Evolutionary conservation across 2,329 filamentous ascomycete species (phyloP).

Genomic region (Chaetomiaceae sp.): DNA sequence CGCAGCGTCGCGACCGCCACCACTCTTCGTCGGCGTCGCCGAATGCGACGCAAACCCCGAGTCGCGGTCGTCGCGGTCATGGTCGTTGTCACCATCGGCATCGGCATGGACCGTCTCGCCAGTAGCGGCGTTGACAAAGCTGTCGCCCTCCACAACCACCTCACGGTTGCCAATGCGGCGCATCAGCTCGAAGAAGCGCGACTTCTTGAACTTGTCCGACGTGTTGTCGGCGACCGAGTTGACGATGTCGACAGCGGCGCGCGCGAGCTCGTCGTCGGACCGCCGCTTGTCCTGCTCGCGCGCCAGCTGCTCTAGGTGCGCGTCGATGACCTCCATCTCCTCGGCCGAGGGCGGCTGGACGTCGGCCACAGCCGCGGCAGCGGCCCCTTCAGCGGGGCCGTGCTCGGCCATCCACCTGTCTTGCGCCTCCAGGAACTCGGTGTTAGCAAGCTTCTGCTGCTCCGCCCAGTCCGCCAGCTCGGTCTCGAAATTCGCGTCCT

Average conservation of each 20-base stretch:
- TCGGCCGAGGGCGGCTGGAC: slow-evolving; percentile 14
- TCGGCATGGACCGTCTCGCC: slow-evolving; percentile 20
- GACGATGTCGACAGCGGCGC: slow-evolving; percentile 65
- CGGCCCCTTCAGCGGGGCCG: slow-evolving; percentile 21
- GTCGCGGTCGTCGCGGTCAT: background rate
- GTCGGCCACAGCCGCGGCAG: no score
- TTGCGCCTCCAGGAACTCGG: slow-evolving; percentile 17
- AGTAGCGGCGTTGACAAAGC: slow-evolving; percentile 27
- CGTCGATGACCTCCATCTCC: slow-evolving; percentile 22
- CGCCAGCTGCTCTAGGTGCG: slow-evolving; percentile 23
- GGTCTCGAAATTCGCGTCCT: slow-evolving; percentile 18
- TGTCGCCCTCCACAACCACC: slow-evolving; percentile 60
- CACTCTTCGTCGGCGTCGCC: background rate
- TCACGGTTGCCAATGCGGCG: slow-evolving; percentile 65
- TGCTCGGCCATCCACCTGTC: slow-evolving; percentile 30
- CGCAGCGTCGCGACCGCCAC: background rate
- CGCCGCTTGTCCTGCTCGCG: slow-evolving; percentile 29
- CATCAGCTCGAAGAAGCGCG: slow-evolving; percentile 72
- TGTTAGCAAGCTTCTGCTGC: slow-evolving; percentile 11
- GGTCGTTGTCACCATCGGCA: background rate
- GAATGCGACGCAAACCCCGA: no score
- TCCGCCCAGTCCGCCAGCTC: slow-evolving; percentile 18
- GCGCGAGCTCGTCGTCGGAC: slow-evolving; percentile 62
- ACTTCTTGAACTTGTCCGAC: slow-evolving; percentile 70
- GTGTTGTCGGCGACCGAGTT: slow-evolving; percentile 62